Evolutionary conservation across 768 basidiomycete genomes (phyloP).

Genomic region (Tylopilus intermedius): DNA sequence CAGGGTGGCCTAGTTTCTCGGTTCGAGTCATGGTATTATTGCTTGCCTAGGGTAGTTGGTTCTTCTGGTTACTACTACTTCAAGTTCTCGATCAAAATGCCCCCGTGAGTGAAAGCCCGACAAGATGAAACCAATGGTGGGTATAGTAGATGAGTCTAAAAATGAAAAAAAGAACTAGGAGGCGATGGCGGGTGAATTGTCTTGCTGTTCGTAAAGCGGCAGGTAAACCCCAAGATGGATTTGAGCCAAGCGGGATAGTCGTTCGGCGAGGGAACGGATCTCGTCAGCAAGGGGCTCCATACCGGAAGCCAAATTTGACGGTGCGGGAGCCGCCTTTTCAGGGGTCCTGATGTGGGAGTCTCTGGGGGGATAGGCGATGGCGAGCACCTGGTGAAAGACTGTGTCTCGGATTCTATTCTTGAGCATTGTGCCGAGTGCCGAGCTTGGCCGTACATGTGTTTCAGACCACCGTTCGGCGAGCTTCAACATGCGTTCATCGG

Average conservation of each 20-base stretch:
- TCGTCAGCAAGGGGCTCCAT: conserved; percentile 72
- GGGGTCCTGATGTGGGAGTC: conserved; percentile 30
- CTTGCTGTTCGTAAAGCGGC: conserved; percentile 69
- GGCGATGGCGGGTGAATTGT: conserved; percentile 26
- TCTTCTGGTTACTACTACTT: conserved; percentile 26
- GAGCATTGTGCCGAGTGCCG: conserved; percentile 56
- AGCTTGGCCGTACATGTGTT: conserved; percentile 56
- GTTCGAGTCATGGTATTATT: conserved; percentile 22
- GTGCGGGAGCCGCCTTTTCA: conserved; percentile 14
- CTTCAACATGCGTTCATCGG: conserved; percentile 49
- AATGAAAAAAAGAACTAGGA: conserved; percentile 12
- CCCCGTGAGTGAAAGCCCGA: conserved; percentile 17
- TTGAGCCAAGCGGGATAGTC: conserved; percentile 64
- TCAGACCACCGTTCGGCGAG: conserved; percentile 72
- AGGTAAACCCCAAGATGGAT: conserved; percentile 76
- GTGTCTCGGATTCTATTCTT: conserved; percentile 59
- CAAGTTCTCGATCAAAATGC: conserved; percentile 25
- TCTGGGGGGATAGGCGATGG: conserved; percentile 46
- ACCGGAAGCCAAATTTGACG: conserved; percentile 41
- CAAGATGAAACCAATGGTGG: conserved; percentile 28
- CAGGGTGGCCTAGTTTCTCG: conserved; percentile 11
- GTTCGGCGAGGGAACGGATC: conserved; percentile 58
- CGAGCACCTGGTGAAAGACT: conserved; percentile 57
- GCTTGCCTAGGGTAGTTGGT: conserved; percentile 26
- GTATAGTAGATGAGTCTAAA: conserved; percentile 29